Evolutionary conservation across 306 rosid species (phyloP).

Genomic region (Heteromeles arbutifolia): DNA sequence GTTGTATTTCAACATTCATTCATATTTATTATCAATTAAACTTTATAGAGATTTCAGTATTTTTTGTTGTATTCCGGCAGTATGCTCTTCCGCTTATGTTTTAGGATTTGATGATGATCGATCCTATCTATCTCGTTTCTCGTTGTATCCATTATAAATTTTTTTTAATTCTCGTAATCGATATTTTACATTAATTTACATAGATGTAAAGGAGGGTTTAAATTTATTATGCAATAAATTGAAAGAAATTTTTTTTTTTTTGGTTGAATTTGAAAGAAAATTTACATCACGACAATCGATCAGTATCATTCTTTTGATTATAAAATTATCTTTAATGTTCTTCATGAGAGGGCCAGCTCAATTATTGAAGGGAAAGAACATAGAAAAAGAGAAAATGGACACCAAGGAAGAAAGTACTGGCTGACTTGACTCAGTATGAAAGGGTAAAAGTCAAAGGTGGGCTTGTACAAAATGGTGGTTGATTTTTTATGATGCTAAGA

Average conservation of each 20-base stretch:
- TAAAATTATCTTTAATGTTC: neutral
- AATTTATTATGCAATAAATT: no score
- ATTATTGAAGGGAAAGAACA: neutral
- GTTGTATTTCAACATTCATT: neutral
- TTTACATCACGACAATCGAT: neutral
- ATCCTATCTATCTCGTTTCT: neutral
- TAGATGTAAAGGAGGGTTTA: no score
- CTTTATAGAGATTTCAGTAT: no score
- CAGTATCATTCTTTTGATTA: neutral
- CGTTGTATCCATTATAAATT: no score
- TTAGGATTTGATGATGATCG: no score
- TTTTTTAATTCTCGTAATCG: neutral
- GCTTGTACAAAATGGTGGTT: constrained; percentile 19
- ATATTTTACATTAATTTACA: neutral
- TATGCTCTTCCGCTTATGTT: no score
- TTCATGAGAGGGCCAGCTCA: neutral
- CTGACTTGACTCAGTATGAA: constrained; percentile 23
- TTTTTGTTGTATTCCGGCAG: no score
- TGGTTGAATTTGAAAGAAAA: no score
- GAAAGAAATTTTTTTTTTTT: neutral
- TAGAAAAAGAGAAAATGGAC: neutral
- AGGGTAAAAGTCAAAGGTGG: constrained; percentile 34
- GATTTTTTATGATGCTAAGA: constrained; percentile 20
- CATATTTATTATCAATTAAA: neutral
- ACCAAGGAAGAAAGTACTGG: constrained; percentile 3